Evolutionary conservation across 805 yeast species (phyloP), one percentile per base, ranked within the genome.

Genomic region (Grigorovia humatica): DNA sequence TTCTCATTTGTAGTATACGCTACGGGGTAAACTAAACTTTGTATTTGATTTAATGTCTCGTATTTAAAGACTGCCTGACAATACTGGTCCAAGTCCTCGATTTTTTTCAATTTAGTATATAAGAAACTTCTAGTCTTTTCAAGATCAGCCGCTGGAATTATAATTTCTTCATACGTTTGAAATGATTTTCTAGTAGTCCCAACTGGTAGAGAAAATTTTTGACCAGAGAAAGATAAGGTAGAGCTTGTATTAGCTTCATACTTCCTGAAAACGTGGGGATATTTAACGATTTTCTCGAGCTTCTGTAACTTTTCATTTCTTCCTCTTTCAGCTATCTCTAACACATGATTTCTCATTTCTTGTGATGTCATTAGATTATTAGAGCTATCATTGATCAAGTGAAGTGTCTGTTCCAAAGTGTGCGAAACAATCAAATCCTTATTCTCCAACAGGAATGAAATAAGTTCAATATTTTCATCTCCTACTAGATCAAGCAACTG

Each of bases 1-100:
- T 91, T 91, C 61, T 91, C 97, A 66, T 87, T 89, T 5, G 97
- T 85, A 51, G 85, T 81, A 65, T 91, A 93, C 0, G 96, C 98
- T 13, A 90, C 88, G 0, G 96, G 96, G 58, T 75, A 93, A 1
- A 91, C 95, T 54, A 93, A 73, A 17, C 96, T 84, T 68, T 91
- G 99, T 77, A 93, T 85, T 58, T 85, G 78, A 69, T 91, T 91
- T 57, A 91, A 73, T 0, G 85, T 77, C 52, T 78, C 74, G 66
- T 93, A 93, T 32, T 83, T 78, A 66, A 93, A 93, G 0, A 97
- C 89, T 0, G 91, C 88, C 55, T 77, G 81, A 66, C 98, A 91
- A 9, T 88, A 67, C 48, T 74, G 74, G 64, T 93, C 98, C 54
- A 93, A 70, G 42, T 82, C 85, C 1, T 66, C 60, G 9, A 93